Evolutionary conservation across 768 basidiomycete species (phyloP), one percentile per base, ranked within the genome.

Genomic region (Pholiota molesta): DNA sequence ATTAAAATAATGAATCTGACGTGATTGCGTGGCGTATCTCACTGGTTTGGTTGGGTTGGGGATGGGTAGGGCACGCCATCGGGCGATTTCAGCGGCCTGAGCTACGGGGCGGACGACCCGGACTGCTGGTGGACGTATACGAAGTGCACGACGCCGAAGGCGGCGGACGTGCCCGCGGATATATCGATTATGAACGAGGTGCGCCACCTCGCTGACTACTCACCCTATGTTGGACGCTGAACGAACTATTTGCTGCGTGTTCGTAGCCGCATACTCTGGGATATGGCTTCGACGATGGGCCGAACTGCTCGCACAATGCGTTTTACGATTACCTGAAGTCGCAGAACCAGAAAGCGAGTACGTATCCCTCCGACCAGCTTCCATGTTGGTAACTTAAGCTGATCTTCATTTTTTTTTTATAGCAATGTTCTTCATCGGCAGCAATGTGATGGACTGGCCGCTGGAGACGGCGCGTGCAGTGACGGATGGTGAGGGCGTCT

Each of bases 361-460:
- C 68, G 85, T 81, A 47, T 11, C 0, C 10, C 10, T 17, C 1
- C 47, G 9, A 1, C 44, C n/a, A n/a, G 42, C 17, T 19, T 1
- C 6, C 7, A n/a, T 44, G 16, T 4, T 42, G 16, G 16, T 17
- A 14, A n/a, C 7, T 6, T 44, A 5, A 6, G 21, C 9, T 44
- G n/a, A 21, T 21, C 0, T 42, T 42, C 39, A n/a, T 21, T 7
- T 17, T 9, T n/a, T 21, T 23, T 35, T 11, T 35, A 16, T 31
- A 86, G 85, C 85, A 2, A 82, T 88, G 83, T 88, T 82, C 67
- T 87, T 77, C 62, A 84, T 88, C 52, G 86, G 87, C 5, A 84
- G 82, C 55, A 88, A 84, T 55, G 79, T 86, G 17, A 69, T 83
- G 62, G 74, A 83, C 62, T 86, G 80, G 81, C 85, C 86, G 1